Evolutionary conservation across 345 rosid genomes (phyloP), one percentile per base, ranked within the genome.

Genomic region (Luvunga scandens): DNA sequence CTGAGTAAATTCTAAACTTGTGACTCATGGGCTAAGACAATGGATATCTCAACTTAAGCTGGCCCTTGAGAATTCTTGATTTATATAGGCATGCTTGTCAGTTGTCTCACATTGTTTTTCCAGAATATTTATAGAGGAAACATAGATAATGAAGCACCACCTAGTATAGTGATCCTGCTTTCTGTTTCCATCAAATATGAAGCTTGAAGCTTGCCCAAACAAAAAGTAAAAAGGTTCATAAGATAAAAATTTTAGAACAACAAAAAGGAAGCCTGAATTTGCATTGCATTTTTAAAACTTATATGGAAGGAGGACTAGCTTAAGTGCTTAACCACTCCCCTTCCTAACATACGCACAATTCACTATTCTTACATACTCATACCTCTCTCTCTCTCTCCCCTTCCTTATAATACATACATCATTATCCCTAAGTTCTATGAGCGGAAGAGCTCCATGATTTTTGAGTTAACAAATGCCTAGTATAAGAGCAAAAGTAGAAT

Each of bases 381-480:
- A 4, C 64, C 60, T 25, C 38, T 66, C 48, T 57, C 14, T 6
- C 50, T 38, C 34, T 3, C 34, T 4, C 34, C 34, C 34, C 5
- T 4, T 4, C 42, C 42, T 38, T 38, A 10, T 66, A 55, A 22
- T 27, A 36, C 48, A 71, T 18, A 31, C 67, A 18, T 39, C 7
- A 30, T 18, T 16, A 4, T 28, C 55, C 33, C 22, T 36, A 14
- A 13, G 61, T 45, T 66, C 50, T 72, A 59, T 45, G 31, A 66
- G 64, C 25, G 55, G n/a, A 34, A 77, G 77, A 22, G 30, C 28
- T 24, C 34, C 65, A 48, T 66, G 38, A 21, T 33, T 36, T n/a
- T 68, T 38, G 67, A 73, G 67, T 73, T 42, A 25, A n/a, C 7
- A 27, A 59, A 77, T 72, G 30, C 77, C 38, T 28, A 66, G 30